Base-by-base conservation (phyloP, 2,329 filamentous ascomycete species). In the Atkinsonella texensis region DNA sequence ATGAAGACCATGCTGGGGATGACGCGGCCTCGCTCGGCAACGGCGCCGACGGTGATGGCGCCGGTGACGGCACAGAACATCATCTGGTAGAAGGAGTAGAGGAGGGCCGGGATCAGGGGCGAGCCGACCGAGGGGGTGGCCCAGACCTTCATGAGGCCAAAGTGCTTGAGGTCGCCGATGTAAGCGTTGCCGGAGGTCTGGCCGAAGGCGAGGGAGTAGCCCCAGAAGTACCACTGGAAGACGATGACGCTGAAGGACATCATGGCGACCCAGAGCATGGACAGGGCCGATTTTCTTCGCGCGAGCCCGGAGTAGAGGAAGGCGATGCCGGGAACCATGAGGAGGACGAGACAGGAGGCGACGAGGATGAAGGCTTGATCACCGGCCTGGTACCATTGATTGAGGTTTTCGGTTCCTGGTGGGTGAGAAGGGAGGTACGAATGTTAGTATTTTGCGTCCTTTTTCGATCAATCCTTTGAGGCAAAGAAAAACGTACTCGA, bases 141-240 rank as follows among this genome's bases (percentile, higher is more conserved):
- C 60, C 95, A 77, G 2, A 89, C 88, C 63, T 89, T 87, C 75
- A 81, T 84, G 60, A 98, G 77, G 55, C 89, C 93, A 61, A 97
- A 95, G 68, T 94, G 87, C 60, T 83, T 78, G 52, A 98, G 72
- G 67, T 97, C 82, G 51, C 93, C 93, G 64, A 98, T 97, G 72
- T 87, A 97, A 50, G 87, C 85, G 71, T 87, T 96, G 59, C 80
- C 89, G 4, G 84, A 87, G 13, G 81, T 82, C 43, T 79, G 76
- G 63, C 87, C 93, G 71, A 97, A 96, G 49, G 91, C 90, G 55
- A 98, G 76, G 13, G 91, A 95, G 70, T 95, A 98, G 39, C 93
- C 93, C 91, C 93, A 97, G 69, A 98, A 96, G 65, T 96, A 97
- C 93, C 93, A 98, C 73, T 98, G 93, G 74, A 98, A 96, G 52